A percentile compares a stretch with the other conserved stretches of the same genome.
phyloP scores from a whole-genome alignment of 2,329 filamentous ascomycete genomes.

The Graphilbum fragrans region DNA sequence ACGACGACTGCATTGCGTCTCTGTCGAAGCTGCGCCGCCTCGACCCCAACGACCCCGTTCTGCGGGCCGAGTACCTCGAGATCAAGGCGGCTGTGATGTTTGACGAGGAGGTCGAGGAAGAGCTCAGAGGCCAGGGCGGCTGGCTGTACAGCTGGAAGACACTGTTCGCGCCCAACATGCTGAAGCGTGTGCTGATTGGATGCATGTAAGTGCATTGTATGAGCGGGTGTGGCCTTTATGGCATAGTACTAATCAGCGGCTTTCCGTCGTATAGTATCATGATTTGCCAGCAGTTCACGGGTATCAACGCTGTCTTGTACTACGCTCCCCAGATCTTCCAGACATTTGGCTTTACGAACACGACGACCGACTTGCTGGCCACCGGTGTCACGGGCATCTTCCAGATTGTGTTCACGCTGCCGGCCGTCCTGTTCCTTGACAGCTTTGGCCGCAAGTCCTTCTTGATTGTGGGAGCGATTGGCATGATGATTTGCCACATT shows the following conservation, averaged over 20 bases:
- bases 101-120: neutral
- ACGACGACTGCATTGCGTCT: neutral
- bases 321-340: neutral
- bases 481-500: no score
- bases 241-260: no score
- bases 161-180: neutral
- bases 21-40: neutral
- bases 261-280: neutral
- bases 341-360: neutral
- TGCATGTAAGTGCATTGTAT: no score
- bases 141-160: neutral
- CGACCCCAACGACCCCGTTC: neutral
- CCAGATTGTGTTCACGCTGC: no score
- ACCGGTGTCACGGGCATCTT: neutral
- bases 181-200: neutral
- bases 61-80: neutral
- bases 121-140: neutral
- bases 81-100: neutral
- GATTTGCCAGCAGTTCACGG: conserved; percentile 2
- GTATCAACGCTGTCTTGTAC: conserved; percentile 1
- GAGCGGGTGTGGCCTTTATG: no score
- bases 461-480: no score
- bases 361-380: neutral
- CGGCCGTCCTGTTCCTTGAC: no score
- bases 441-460: no score